phyloP scores from a whole-genome alignment of 78 protist species.

The Goniomonas avonlea region DNA sequence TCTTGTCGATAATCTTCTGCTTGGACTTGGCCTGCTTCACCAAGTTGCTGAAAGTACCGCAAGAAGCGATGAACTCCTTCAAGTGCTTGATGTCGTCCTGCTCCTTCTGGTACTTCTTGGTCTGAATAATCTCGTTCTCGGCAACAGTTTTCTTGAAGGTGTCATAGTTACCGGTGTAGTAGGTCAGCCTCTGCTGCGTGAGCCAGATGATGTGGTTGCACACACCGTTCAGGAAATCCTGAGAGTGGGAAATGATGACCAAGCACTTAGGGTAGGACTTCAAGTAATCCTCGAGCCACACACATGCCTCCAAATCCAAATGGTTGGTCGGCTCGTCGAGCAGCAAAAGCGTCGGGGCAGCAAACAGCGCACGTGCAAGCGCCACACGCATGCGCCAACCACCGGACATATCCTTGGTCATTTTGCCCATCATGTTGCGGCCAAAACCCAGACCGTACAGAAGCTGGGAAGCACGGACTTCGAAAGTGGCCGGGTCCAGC shows the following conservation, averaged over 20 bases:
- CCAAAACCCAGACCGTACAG: conserved; percentile 74
- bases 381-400: conserved; percentile 81
- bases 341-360: conserved; percentile 34
- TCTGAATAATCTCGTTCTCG: conserved; percentile 66
- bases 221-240: conserved; percentile 76
- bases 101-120: conserved; percentile 70
- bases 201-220: conserved; percentile 78
- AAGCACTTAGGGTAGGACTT: conserved; percentile 51
- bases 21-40: conserved; percentile 50
- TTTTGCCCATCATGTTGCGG: conserved; percentile 44
- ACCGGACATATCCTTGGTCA: conserved; percentile 68
- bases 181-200: conserved; percentile 32
- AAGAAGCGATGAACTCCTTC: conserved; percentile 66
- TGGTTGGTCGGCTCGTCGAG: conserved; percentile 59
- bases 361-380: conserved; percentile 67
- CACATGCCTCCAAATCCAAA: conserved; percentile 77
- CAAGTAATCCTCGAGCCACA: conserved; percentile 83
- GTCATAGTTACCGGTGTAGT: conserved; percentile 70
- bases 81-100: conserved; percentile 83
- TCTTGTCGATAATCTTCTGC: conserved; percentile 69
- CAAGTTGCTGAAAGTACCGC: background rate
- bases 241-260: conserved; percentile 74
- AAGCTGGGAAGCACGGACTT: conserved; percentile 65
- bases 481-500: conserved; percentile 49
- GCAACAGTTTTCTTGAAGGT: conserved; percentile 46